These are phyloP conservation scores for Pythium brachiatum DNA, from an alignment of 352 stramenopile species.

Conservation along the genomic window DNA sequence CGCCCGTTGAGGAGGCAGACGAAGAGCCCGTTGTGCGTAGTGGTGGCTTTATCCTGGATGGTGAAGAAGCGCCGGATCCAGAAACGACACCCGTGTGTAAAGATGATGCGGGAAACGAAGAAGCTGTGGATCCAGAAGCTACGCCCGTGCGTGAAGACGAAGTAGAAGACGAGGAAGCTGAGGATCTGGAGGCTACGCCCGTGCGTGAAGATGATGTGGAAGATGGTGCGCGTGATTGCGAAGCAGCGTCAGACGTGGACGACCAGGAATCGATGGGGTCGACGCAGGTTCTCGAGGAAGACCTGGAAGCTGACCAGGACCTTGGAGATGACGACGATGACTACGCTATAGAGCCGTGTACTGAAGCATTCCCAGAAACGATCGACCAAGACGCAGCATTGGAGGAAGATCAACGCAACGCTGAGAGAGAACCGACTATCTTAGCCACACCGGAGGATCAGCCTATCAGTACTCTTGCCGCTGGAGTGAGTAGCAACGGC, in stretches of 20 bases:
- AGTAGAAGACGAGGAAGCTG: too few relatives aligned
- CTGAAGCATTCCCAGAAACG: slow-evolving; percentile 10
- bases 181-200: neutral
- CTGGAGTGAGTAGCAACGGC: neutral
- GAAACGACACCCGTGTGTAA: neutral
- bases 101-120: too few relatives aligned
- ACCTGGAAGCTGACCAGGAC: slow-evolving; percentile 13
- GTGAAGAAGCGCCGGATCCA: neutral
- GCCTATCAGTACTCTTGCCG: neutral
- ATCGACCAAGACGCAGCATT: slow-evolving; percentile 6
- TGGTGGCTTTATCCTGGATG: neutral
- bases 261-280: slow-evolving; percentile 30
- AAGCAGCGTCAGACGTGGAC: neutral
- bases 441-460: neutral
- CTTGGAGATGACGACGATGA: slow-evolving; percentile 1
- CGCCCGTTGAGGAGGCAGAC: slow-evolving; percentile 4
- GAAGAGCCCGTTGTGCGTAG: neutral
- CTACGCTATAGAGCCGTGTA: neutral
- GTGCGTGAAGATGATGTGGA: slow-evolving; percentile 12
- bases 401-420: neutral
- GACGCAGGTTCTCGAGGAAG: slow-evolving; percentile 50
- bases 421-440: neutral
- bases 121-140: too few relatives aligned
- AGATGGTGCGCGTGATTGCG: neutral
- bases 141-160: too few relatives aligned